These are phyloP conservation scores for Luffa acutangula DNA, from an alignment of 306 rosid species.

Conservation along the genomic window DNA sequence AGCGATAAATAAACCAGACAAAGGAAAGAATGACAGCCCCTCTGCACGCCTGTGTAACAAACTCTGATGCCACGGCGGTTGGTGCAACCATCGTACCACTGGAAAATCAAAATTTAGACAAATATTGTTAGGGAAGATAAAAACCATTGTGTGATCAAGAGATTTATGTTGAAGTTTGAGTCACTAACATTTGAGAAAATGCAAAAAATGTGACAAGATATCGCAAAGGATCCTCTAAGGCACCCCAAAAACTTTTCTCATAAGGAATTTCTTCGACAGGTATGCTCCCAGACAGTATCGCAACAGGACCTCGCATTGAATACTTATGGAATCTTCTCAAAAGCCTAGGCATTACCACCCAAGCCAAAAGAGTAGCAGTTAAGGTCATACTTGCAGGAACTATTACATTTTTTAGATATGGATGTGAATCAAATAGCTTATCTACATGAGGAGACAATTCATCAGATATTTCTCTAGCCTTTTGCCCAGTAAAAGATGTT, in stretches of 20 bases:
- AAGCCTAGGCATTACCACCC: slow-evolving; percentile 81
- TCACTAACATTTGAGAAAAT: slow-evolving; percentile 75
- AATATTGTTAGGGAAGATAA: neutral
- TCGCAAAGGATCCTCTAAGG: slow-evolving; percentile 83
- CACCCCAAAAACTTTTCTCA: slow-evolving; percentile 88
- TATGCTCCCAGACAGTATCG: slow-evolving; percentile 31
- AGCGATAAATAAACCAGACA: slow-evolving; percentile 81
- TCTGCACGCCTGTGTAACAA: slow-evolving; percentile 61
- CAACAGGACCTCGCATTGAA: slow-evolving; percentile 41
- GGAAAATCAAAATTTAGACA: slow-evolving; percentile 38
- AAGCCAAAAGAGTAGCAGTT: slow-evolving; percentile 58
- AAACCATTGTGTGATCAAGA: neutral
- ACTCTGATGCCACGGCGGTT: slow-evolving; percentile 55
- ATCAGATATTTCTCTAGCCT: slow-evolving; percentile 56
- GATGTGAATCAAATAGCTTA: slow-evolving; percentile 54
- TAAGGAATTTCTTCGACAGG: slow-evolving; percentile 41
- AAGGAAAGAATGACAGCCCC: slow-evolving; percentile 70
- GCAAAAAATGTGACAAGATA: slow-evolving; percentile 71
- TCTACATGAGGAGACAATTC: slow-evolving; percentile 53
- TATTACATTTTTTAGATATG: slow-evolving; percentile 45
- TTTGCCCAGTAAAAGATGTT: slow-evolving; percentile 36
- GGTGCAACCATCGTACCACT: slow-evolving; percentile 84
- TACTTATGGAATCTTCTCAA: slow-evolving; percentile 69
- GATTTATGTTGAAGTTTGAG: slow-evolving; percentile 8
- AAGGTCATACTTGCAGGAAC: slow-evolving; percentile 56